Evolutionary conservation across 768 basidiomycete genomes (phyloP).

Genomic region (Hemileccinum rubropunctum): DNA sequence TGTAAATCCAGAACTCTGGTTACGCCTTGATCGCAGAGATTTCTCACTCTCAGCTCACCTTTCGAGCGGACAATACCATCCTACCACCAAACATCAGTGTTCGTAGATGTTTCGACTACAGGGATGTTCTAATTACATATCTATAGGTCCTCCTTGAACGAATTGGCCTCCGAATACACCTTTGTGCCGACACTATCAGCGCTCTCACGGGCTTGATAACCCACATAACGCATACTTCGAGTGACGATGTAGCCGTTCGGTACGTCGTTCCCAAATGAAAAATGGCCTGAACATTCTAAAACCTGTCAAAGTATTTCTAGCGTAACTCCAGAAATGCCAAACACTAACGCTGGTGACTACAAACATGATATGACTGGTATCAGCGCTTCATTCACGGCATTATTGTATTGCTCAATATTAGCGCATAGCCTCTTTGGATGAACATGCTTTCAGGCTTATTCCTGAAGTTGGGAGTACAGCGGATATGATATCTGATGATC

Average conservation of each 20-base stretch:
- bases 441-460: conserved; percentile 70
- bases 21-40: conserved; percentile 70
- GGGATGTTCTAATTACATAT: conserved; percentile 1
- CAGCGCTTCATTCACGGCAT: not conserved
- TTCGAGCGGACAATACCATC: conserved; percentile 30
- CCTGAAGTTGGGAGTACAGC: conserved; percentile 78
- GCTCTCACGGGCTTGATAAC: conserved; percentile 55
- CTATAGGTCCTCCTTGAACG: conserved; percentile 55
- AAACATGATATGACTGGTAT: conserved; percentile 30
- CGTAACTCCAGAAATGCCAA: conserved; percentile 2
- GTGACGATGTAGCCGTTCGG: conserved; percentile 27
- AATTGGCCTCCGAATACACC: conserved; percentile 54
- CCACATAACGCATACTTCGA: conserved; percentile 48
- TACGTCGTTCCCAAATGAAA: conserved; percentile 9
- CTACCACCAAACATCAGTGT: conserved; percentile 40
- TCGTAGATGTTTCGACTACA: conserved; percentile 16
- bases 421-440: conserved; percentile 67
- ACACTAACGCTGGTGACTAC: conserved; percentile 3
- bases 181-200: conserved; percentile 75
- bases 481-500: conserved; percentile 89
- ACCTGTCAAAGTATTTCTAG: conserved; percentile 10
- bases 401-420: conserved; percentile 2
- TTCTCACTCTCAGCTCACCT: conserved; percentile 43
- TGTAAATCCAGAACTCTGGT: conserved; percentile 45
- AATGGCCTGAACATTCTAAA: not conserved